Conservation (phyloP, 2,329 filamentous ascomycete genomes). For the Neoascochyta sp. region DNA sequence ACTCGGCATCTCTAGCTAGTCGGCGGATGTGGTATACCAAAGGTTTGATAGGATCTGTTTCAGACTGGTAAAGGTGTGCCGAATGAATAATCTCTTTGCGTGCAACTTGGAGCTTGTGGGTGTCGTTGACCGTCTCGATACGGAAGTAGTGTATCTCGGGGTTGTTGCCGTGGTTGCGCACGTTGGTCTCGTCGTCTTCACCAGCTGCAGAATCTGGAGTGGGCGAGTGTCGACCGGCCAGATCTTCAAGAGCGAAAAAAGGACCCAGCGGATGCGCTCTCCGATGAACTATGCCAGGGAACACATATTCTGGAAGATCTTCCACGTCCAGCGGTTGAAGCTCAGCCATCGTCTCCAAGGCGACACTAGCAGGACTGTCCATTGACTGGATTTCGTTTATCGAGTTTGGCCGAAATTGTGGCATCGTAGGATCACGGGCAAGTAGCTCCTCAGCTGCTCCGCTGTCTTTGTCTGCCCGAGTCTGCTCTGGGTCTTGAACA, state of each 20-base stretch:
- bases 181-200: no score
- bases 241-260: no score
- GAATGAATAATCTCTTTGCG: conserved; percentile 9
- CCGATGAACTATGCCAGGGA: no score
- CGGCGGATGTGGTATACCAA: conserved; percentile 18
- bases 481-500: neutral
- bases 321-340: no score
- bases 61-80: conserved; percentile 11
- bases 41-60: conserved; percentile 11
- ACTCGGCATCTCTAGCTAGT: conserved; percentile 14
- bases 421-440: conserved; percentile 59
- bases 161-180: conserved; percentile 13
- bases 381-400: conserved; percentile 14
- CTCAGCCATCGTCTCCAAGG: no score
- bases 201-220: no score
- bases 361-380: no score
- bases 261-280: no score
- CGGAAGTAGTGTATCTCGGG: conserved; percentile 13
- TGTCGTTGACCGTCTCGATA: conserved; percentile 3
- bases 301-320: no score
- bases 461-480: no score
- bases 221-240: no score
- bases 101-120: conserved; percentile 1
- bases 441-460: neutral
- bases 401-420: conserved; percentile 64